These are phyloP conservation scores for Chamaenerion angustifolium DNA, from an alignment of 345 rosid genomes.

Conservation along the genomic window DNA sequence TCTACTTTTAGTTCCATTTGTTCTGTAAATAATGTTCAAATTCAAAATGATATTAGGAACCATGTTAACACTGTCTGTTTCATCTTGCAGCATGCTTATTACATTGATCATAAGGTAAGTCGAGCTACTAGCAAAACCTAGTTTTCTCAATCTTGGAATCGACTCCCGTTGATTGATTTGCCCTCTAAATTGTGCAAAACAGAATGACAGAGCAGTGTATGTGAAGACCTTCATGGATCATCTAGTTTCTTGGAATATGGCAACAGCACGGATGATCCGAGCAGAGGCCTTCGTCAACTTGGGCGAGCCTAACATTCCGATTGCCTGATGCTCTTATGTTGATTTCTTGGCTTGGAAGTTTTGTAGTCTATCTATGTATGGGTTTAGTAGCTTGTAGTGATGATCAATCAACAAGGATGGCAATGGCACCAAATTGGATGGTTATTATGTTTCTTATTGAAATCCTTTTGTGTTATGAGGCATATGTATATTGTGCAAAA, in stretches of 20 bases:
- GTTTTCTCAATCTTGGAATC: not conserved
- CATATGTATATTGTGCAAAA: too few species aligned
- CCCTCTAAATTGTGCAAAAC: slow-evolving; percentile 8
- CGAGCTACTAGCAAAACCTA: not conserved
- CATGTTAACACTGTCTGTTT: slow-evolving; percentile 3
- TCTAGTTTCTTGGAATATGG: slow-evolving; percentile 81
- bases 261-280: slow-evolving; percentile 61
- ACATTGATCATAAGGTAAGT: slow-evolving; percentile 77
- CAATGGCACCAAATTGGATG: too few species aligned
- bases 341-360: not conserved
- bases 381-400: too few species aligned
- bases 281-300: slow-evolving; percentile 85
- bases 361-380: not conserved
- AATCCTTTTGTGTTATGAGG: too few species aligned
- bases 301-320: slow-evolving; percentile 70
- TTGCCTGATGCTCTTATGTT: slow-evolving; percentile 25
- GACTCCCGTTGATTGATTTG: not conserved
- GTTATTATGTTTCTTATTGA: too few species aligned
- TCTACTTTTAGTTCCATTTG: too few species aligned
- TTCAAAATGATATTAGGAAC: too few species aligned
- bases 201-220: slow-evolving; percentile 68
- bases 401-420: too few species aligned
- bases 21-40: too few species aligned
- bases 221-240: slow-evolving; percentile 61
- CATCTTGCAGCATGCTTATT: slow-evolving; percentile 77